Percentiles rank a stretch among this genome's conserved stretches.
Evolutionary conservation across 495 filamentous ascomycete genomes (phyloP).

Genomic region (Penicillium malachiteum): DNA sequence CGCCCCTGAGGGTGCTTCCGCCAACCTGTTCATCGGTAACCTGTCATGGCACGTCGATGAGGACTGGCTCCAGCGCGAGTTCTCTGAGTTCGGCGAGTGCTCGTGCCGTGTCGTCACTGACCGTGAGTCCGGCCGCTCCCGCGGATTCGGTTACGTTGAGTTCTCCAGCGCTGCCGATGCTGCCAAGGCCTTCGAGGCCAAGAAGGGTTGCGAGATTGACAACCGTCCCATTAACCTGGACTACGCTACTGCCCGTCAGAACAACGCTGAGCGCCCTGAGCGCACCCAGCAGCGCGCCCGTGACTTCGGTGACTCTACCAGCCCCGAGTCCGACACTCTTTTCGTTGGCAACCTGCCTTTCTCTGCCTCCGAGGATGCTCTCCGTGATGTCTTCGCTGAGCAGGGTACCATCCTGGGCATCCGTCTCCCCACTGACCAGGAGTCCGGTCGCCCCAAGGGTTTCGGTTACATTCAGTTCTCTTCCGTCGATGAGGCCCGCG

Average conservation of each 20-base stretch:
- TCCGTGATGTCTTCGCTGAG: slow-evolving; percentile 73
- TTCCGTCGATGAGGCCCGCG: slow-evolving; percentile 81
- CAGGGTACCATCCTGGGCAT: slow-evolving; percentile 71
- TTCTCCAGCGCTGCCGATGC: slow-evolving; percentile 69
- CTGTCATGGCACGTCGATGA: slow-evolving; percentile 95
- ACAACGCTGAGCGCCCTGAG: slow-evolving; percentile 50
- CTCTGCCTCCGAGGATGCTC: slow-evolving; percentile 71
- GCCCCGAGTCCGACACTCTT: slow-evolving; percentile 78
- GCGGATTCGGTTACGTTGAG: slow-evolving; percentile 97
- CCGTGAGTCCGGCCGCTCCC: slow-evolving; percentile 76
- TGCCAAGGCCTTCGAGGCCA: slow-evolving; percentile 73
- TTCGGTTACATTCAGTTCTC: slow-evolving; percentile 90
- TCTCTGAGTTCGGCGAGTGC: slow-evolving; percentile 79
- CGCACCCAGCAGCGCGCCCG: slow-evolving; percentile 67
- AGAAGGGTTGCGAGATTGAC: slow-evolving; percentile 78
- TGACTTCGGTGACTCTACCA: slow-evolving; percentile 75
- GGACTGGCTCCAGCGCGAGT: slow-evolving; percentile 82
- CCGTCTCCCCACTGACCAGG: slow-evolving; percentile 85
- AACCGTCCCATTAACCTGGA: slow-evolving; percentile 87
- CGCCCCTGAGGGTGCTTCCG: slow-evolving; percentile 60
- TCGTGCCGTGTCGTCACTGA: slow-evolving; percentile 80
- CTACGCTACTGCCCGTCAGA: slow-evolving; percentile 69
- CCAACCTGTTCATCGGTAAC: slow-evolving; percentile 88
- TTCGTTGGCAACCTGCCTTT: slow-evolving; percentile 94
- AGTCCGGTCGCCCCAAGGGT: slow-evolving; percentile 85